Evolutionary conservation across 805 yeast genomes (phyloP).

Genomic region (Spencermartinsiella europaea): DNA sequence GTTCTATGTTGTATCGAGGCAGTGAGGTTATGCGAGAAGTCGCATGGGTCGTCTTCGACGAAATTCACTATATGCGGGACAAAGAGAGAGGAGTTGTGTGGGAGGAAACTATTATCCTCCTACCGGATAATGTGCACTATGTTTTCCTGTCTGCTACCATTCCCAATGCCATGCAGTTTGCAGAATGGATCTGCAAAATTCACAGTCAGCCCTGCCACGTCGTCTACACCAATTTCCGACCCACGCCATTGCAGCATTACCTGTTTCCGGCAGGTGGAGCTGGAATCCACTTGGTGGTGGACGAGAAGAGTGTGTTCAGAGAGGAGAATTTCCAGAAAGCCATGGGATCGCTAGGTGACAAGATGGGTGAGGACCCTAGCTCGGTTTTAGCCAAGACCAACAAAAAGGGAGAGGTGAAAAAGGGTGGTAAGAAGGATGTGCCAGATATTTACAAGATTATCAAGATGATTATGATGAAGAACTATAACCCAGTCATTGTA

Average conservation of each 20-base stretch:
- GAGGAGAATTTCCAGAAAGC: constrained; percentile 99
- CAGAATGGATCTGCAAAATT: constrained; percentile 95
- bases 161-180: constrained; percentile 97
- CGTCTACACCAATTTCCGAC: constrained; percentile 97
- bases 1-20: constrained; percentile 96
- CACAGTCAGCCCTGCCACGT: constrained; percentile 97
- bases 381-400: constrained; percentile 53
- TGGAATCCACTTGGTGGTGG: constrained; percentile 96
- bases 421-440: constrained; percentile 82
- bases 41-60: constrained; percentile 98
- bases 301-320: constrained; percentile 91
- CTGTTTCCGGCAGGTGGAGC: constrained; percentile 98
- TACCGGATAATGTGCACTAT: constrained; percentile 94
- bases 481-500: constrained; percentile 96
- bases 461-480: constrained; percentile 95
- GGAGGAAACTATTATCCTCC: constrained; percentile 95
- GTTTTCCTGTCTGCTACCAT: constrained; percentile 94
- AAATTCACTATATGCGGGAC: constrained; percentile 98
- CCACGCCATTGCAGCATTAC: constrained; percentile 97
- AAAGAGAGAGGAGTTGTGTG: constrained; percentile 98
- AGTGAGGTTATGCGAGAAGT: constrained; percentile 98
- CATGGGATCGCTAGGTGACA: constrained; percentile 86
- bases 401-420: constrained; percentile 73
- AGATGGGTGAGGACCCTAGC: constrained; percentile 77
- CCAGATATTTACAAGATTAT: constrained; percentile 95